These are phyloP conservation scores for Ilyonectria robusta DNA, from an alignment of 2,329 filamentous ascomycete genomes.

Conservation along the genomic window DNA sequence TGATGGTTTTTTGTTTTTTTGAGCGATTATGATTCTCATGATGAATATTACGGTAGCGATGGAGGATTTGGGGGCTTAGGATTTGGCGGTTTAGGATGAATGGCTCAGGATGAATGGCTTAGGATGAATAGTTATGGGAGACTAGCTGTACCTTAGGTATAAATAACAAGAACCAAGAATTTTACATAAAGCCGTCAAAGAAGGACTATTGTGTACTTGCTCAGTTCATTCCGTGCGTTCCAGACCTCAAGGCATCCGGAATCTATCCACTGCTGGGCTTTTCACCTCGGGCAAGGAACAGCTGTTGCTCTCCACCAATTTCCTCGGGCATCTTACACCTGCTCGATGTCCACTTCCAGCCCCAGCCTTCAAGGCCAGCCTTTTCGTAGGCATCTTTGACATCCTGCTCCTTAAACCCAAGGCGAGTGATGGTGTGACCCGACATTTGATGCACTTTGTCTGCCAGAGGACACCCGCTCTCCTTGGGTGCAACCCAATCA, in stretches of 20 bases:
- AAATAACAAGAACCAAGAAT: neutral
- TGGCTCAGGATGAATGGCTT: too few relatives aligned
- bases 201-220: too few relatives aligned
- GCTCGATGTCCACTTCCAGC: constrained; percentile 44
- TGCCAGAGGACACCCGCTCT: constrained; percentile 26
- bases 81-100: too few relatives aligned
- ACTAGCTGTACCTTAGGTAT: neutral
- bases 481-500: constrained; percentile 47
- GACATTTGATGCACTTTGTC: constrained; percentile 22
- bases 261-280: constrained; percentile 13
- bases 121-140: neutral
- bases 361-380: constrained; percentile 43
- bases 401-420: constrained; percentile 44
- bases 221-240: too few relatives aligned
- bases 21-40: neutral
- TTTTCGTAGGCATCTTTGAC: constrained; percentile 39
- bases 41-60: neutral
- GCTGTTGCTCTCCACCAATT: constrained; percentile 43
- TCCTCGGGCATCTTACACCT: constrained; percentile 41
- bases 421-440: constrained; percentile 36
- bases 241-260: too few relatives aligned
- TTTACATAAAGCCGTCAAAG: neutral
- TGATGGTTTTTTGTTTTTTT: neutral
- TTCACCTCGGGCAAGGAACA: constrained; percentile 45
- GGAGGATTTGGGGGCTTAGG: too few relatives aligned